phyloP scores from a whole-genome alignment of 768 basidiomycete species.

The Boletus barrowsii region DNA sequence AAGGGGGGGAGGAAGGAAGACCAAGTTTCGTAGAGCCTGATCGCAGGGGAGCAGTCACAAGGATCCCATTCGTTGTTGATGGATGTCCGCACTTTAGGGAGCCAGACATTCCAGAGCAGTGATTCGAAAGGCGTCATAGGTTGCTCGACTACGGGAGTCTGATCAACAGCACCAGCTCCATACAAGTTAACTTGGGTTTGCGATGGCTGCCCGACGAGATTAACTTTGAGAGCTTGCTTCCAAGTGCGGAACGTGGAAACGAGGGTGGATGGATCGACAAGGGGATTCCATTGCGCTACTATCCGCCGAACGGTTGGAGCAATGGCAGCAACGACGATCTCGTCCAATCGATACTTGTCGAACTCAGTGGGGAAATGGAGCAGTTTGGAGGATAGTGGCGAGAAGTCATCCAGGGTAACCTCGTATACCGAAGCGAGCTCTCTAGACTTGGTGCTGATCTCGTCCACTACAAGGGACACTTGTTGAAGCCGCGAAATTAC shows the following conservation, averaged over 20 bases:
- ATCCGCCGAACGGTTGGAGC: conserved; percentile 73
- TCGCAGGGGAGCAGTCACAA: conserved; percentile 64
- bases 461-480: conserved; percentile 70
- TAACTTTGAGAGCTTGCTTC: conserved; percentile 65
- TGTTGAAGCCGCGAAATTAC: conserved; percentile 77
- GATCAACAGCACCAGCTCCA: conserved; percentile 41
- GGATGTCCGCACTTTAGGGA: conserved; percentile 88
- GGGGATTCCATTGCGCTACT: conserved; percentile 77
- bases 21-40: conserved; percentile 88
- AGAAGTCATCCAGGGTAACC: conserved; percentile 70
- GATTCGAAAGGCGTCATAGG: conserved; percentile 96
- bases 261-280: conserved; percentile 68
- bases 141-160: conserved; percentile 39
- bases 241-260: conserved; percentile 66
- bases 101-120: conserved; percentile 91
- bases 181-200: conserved; percentile 54
- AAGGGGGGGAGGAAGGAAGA: conserved; percentile 82
- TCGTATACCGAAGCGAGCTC: conserved; percentile 66
- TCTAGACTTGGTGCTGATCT: conserved; percentile 63
- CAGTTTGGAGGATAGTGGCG: conserved; percentile 69
- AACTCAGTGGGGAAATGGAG: conserved; percentile 74
- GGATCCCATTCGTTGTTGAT: conserved; percentile 96
- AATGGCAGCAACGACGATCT: conserved; percentile 90
- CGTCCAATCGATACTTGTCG: conserved; percentile 76
- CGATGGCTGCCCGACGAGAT: conserved; percentile 40